Percentiles rank a stretch among this genome's conserved stretches.
phyloP scores from a whole-genome alignment of 805 yeast genomes.

The Candida chilensis region DNA sequence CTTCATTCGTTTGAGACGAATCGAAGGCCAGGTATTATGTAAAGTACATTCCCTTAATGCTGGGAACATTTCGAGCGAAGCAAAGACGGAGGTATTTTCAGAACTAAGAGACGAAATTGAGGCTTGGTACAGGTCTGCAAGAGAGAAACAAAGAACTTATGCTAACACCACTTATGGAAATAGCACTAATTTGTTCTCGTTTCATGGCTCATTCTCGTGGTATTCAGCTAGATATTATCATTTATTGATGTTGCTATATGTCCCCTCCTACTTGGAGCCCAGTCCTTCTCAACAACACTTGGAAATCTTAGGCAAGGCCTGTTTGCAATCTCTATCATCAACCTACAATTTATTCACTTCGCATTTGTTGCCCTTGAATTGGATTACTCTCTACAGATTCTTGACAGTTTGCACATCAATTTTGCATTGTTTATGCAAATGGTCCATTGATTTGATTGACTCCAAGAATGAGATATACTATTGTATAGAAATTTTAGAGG shows the following conservation, averaged over 20 bases:
- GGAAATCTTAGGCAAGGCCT: conserved; percentile 32
- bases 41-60: conserved; percentile 36
- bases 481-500: conserved; percentile 33
- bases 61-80: conserved; percentile 16
- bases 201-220: conserved; percentile 22
- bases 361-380: conserved; percentile 34
- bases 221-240: conserved; percentile 33
- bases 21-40: conserved; percentile 37
- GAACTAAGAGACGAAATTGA: conserved; percentile 24
- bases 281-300: conserved; percentile 28
- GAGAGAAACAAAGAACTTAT: conserved; percentile 6
- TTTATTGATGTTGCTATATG: conserved; percentile 32
- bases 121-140: conserved; percentile 18
- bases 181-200: conserved; percentile 5
- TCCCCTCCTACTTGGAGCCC: conserved; percentile 41
- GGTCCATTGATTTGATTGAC: conserved; percentile 34
- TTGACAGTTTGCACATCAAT: conserved; percentile 37
- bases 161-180: not conserved
- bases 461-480: conserved; percentile 36
- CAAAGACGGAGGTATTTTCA: conserved; percentile 18
- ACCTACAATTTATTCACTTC: conserved; percentile 35
- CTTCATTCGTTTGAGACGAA: conserved; percentile 30
- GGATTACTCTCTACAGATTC: conserved; percentile 39
- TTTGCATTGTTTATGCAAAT: conserved; percentile 34
- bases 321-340: conserved; percentile 34